Evolutionary conservation across 495 filamentous ascomycete species (phyloP).

Genomic region (Lichenothelia convexa): DNA sequence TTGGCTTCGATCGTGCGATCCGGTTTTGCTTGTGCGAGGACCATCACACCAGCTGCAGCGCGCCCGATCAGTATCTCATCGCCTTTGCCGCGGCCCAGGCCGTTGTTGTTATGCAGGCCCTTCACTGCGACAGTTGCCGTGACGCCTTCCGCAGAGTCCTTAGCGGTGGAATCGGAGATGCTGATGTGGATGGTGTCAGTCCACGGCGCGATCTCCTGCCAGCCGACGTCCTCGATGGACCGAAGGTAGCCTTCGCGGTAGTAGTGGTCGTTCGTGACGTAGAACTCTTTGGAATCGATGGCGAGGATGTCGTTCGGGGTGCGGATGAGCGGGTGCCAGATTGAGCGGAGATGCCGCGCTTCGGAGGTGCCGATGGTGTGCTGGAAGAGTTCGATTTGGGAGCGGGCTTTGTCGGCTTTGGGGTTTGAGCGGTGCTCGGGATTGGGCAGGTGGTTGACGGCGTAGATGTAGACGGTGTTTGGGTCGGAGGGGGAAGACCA

Average conservation of each 20-base stretch:
- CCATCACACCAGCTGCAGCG: slow-evolving; percentile 21
- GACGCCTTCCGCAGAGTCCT: slow-evolving; percentile 18
- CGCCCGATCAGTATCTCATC: slow-evolving; percentile 27
- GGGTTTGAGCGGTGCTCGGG: no score
- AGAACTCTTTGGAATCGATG: slow-evolving; percentile 8
- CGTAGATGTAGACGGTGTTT: slow-evolving; percentile 39
- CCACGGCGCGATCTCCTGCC: no score
- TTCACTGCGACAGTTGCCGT: slow-evolving; percentile 26
- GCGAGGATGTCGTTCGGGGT: no score
- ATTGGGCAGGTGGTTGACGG: slow-evolving; percentile 38
- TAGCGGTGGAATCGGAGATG: slow-evolving; percentile 3
- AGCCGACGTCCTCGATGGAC: no score
- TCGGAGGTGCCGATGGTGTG: slow-evolving; percentile 1
- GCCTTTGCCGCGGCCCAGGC: slow-evolving; percentile 33
- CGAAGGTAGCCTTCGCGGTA: slow-evolving; percentile 6
- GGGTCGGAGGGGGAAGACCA: slow-evolving; percentile 26
- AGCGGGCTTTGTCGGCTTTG: no score
- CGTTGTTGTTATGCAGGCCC: slow-evolving; percentile 34
- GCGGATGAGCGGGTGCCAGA: slow-evolving; percentile 8
- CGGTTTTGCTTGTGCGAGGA: slow-evolving; percentile 12
- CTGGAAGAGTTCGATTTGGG: slow-evolving; percentile 13
- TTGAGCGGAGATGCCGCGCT: slow-evolving; percentile 7
- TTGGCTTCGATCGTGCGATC: slow-evolving; percentile 20
- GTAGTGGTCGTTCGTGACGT: slow-evolving; percentile 18
- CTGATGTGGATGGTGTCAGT: no score